Conservation (phyloP, 2,329 filamentous ascomycete genomes). For the Botryotinia narcissicola region DNA sequence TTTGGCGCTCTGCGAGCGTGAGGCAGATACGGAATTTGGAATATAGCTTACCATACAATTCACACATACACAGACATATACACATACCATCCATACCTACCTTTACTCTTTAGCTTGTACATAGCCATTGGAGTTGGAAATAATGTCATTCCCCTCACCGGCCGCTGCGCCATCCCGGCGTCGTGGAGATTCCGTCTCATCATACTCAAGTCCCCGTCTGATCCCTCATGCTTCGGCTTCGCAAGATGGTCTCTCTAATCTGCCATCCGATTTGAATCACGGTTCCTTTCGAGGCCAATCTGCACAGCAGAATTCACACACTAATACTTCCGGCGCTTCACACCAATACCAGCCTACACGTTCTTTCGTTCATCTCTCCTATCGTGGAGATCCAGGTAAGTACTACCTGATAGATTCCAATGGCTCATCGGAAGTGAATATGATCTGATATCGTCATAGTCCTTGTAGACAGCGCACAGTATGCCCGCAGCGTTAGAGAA, state of each 20-base stretch:
- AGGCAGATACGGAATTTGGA: slow-evolving; percentile 12
- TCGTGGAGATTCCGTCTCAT: slow-evolving; percentile 27
- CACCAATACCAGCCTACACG: slow-evolving; percentile 63
- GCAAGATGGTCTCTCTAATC: slow-evolving; percentile 25
- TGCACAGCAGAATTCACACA: slow-evolving; percentile 22
- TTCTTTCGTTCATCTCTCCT: slow-evolving; percentile 67
- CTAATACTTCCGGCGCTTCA: slow-evolving; percentile 27
- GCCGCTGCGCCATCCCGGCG: slow-evolving; percentile 26
- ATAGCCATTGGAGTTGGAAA: background rate
- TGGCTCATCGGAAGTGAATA: background rate
- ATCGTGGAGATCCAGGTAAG: slow-evolving; percentile 57
- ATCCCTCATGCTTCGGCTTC: slow-evolving; percentile 32
- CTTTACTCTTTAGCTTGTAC: background rate
- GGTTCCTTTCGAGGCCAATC: slow-evolving; percentile 30
- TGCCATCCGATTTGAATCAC: slow-evolving; percentile 27
- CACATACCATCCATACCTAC: background rate
- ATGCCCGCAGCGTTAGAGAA: slow-evolving; percentile 76
- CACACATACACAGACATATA: background rate
- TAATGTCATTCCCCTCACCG: slow-evolving; percentile 34
- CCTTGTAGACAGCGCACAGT: slow-evolving; percentile 66
- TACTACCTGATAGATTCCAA: background rate
- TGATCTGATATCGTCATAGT: slow-evolving; percentile 38
- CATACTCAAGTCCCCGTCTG: slow-evolving; percentile 32
- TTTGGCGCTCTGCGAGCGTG: slow-evolving; percentile 11
- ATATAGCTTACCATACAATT: background rate